Evolutionary conservation across 495 filamentous ascomycete genomes (phyloP).

Genomic region (Pseudotulostoma volvatum): DNA sequence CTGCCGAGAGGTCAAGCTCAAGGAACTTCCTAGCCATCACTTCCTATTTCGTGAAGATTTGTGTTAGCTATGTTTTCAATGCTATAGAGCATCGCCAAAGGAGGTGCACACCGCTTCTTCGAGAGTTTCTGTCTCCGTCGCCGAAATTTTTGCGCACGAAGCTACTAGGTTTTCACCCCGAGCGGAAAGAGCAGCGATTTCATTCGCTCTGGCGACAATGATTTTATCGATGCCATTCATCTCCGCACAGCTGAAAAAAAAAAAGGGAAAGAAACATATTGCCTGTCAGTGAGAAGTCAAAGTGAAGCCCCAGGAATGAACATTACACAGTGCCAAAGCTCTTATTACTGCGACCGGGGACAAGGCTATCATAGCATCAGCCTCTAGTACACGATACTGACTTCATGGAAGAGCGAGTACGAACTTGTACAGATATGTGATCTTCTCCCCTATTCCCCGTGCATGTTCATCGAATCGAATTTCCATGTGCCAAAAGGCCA

Average conservation of each 20-base stretch:
- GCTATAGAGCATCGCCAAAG: background rate
- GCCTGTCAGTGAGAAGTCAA: too few relatives aligned
- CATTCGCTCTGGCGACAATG: constrained; percentile 61
- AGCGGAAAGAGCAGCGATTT: constrained; percentile 50
- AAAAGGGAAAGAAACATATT: too few relatives aligned
- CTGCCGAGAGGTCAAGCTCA: constrained; percentile 11
- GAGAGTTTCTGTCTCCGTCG: constrained; percentile 41
- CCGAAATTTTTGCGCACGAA: constrained; percentile 47
- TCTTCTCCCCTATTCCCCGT: constrained; percentile 46
- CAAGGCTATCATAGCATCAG: constrained; percentile 21
- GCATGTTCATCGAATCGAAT: constrained; percentile 51
- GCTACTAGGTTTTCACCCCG: constrained; percentile 61
- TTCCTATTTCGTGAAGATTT: constrained; percentile 12
- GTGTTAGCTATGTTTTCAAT: too few relatives aligned
- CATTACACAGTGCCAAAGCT: constrained; percentile 61
- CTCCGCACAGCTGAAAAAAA: constrained; percentile 47
- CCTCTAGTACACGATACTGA: too few relatives aligned
- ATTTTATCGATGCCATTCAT: constrained; percentile 63
- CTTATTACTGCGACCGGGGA: constrained; percentile 52
- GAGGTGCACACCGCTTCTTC: constrained; percentile 37
- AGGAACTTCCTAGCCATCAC: constrained; percentile 21
- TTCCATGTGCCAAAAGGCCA: constrained; percentile 77
- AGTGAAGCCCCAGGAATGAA: background rate
- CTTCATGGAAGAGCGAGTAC: constrained; percentile 3
- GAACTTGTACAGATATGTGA: constrained; percentile 78